Percentiles rank a stretch among this genome's conserved stretches.
These are phyloP conservation scores for Solanum chilense DNA, from an alignment of 257 asterid species.

Conservation along the genomic window DNA sequence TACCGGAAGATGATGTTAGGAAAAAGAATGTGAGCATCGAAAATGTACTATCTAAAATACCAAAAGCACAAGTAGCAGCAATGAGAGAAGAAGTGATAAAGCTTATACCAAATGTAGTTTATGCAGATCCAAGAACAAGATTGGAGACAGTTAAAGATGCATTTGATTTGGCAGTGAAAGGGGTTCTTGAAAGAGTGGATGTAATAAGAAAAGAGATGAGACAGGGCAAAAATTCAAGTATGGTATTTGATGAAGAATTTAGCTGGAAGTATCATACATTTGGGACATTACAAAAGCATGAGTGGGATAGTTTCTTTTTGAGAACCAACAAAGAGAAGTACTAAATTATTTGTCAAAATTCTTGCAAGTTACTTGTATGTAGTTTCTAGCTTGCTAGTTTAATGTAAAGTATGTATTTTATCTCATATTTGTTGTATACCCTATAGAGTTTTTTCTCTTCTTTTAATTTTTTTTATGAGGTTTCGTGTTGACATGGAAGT, in stretches of 20 bases:
- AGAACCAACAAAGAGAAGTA: constrained; percentile 17
- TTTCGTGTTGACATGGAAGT: neutral
- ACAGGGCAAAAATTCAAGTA: constrained; percentile 26
- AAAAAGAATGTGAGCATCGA: constrained; percentile 41
- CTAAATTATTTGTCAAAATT: neutral
- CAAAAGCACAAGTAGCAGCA: constrained; percentile 25
- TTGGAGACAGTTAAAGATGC: constrained; percentile 51
- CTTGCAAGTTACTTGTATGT: neutral
- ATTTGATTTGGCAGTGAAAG: constrained; percentile 52
- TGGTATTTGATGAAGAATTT: constrained; percentile 39
- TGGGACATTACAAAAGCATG: constrained; percentile 44
- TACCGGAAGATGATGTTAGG: constrained; percentile 55
- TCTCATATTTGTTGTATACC: neutral
- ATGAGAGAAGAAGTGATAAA: constrained; percentile 74
- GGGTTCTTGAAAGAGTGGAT: constrained; percentile 41
- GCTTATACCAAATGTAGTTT: constrained; percentile 61
- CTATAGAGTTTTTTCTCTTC: neutral
- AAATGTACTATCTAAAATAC: constrained; percentile 27
- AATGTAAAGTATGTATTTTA: neutral
- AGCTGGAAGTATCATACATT: constrained; percentile 80
- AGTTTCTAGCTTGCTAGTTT: neutral
- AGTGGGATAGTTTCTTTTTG: constrained; percentile 63
- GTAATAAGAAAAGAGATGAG: constrained; percentile 28
- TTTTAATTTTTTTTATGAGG: neutral
- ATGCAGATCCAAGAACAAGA: constrained; percentile 50